Evolutionary conservation across 192 early-diverging fungal species (phyloP), one percentile per base, ranked within the genome.

Genomic region (Lunasporangiospora selenospora): DNA sequence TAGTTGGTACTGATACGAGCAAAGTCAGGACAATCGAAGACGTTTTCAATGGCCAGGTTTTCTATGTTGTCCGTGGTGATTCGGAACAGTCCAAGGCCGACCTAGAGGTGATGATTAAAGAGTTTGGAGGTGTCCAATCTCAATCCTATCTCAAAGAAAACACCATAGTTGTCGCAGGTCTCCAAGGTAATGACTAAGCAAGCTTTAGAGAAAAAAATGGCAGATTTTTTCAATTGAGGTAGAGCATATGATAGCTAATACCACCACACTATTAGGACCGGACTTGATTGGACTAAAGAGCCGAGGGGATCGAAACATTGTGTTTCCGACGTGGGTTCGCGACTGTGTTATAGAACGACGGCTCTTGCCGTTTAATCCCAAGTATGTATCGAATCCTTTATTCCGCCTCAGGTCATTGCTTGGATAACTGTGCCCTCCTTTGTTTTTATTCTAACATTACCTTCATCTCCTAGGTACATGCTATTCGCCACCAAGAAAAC

Each of bases 291-390:
- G 83, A 34, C 60, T 88, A 23, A 89, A 83, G 10, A 62, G 71
- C 29, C 75, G 64, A 30, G 77, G 70, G 5, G 39, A 62, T 6
- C 69, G 73, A 40, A 85, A 93, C 53, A 77, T 94, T 36, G 83
- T 94, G 6, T 66, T 85, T 33, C 77, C 88, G 3, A 66, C 75
- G 11, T 94, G 87, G 80, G 75, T 94, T 18, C 27, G 80, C 8
- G 89, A 88, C 32, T 92, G 88, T 57, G 53, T 92, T n/a, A 43
- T 49, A 2, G 55, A 58, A 15, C 62, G 77, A 4, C 49, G 79
- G 4, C n/a, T 85, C 16, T 11, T 94, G 1, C 83, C 83, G 15
- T 53, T 93, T 11, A 62, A 66, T 30, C 88, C 88, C 55, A 82
- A 82, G 89, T 89, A 83, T 63, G 52, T 45, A 45, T 37, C n/a